Conservation (phyloP, 2,329 filamentous ascomycete genomes). For the Xylaria multiplex region DNA sequence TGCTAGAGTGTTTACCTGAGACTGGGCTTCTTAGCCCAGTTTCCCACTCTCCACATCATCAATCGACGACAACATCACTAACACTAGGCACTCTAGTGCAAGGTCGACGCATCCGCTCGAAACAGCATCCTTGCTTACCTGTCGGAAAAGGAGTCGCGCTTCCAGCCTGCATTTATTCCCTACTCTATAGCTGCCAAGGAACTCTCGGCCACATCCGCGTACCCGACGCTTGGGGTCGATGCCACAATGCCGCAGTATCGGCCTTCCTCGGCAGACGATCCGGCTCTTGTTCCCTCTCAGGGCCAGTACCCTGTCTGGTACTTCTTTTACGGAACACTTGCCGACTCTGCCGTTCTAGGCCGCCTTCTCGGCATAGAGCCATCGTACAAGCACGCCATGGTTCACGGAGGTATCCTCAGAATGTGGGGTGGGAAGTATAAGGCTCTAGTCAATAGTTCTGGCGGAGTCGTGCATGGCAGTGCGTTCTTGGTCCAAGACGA, state of each 20-base stretch:
- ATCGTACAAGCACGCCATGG: conserved; percentile 14
- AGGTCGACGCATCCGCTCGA: conserved; percentile 11
- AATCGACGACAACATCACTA: not conserved
- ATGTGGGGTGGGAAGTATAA: conserved; percentile 31
- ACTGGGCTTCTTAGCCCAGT: not conserved
- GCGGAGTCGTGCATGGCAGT: conserved; percentile 1
- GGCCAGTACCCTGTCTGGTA: conserved; percentile 51
- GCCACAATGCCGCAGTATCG: conserved; percentile 29
- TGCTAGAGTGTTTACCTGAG: not conserved
- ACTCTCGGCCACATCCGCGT: conserved; percentile 18
- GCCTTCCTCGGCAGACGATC: not conserved
- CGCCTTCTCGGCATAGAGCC: conserved; percentile 44
- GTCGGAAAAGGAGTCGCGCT: not conserved
- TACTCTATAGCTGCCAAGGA: conserved; percentile 26
- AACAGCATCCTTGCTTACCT: conserved; percentile 18
- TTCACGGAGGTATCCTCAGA: conserved; percentile 19
- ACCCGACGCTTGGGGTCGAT: conserved; percentile 30
- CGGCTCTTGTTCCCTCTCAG: conserved; percentile 17
- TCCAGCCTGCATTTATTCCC: conserved; percentile 23
- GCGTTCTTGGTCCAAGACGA: conserved; percentile 20
- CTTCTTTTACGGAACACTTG: conserved; percentile 56
- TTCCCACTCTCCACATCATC: not conserved
- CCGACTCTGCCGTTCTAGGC: conserved; percentile 45
- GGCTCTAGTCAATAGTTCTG: conserved; percentile 15
- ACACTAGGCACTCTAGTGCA: conserved; percentile 7